Conservation (phyloP, 108 stramenopile species). For the Nitzschia palea region DNA sequence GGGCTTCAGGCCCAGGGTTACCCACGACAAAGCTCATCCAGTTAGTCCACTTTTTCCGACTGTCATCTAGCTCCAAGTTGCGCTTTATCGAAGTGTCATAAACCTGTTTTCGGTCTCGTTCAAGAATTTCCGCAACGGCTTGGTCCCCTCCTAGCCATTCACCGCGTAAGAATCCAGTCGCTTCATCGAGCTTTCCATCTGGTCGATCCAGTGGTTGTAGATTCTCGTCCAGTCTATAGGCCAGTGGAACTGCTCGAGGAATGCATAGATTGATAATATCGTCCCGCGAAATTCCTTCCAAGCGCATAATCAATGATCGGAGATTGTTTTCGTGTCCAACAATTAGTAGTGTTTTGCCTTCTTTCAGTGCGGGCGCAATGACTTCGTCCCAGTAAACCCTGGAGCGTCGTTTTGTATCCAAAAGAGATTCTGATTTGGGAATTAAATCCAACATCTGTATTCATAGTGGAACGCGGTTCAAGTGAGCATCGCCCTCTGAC, state of each 20-base stretch:
- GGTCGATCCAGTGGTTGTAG: slow-evolving; percentile 73
- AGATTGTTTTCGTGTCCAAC: slow-evolving; percentile 98
- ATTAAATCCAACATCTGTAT: slow-evolving; percentile 61
- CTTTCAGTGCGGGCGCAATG: slow-evolving; percentile 76
- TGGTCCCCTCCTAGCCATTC: slow-evolving; percentile 82
- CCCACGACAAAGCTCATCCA: slow-evolving; percentile 51
- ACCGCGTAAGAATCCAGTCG: slow-evolving; percentile 78
- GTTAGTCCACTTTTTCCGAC: slow-evolving; percentile 53
- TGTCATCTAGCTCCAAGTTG: slow-evolving; percentile 63
- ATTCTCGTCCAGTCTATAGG: slow-evolving; percentile 81
- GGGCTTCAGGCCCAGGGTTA: slow-evolving; percentile 18
- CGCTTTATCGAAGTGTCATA: slow-evolving; percentile 70
- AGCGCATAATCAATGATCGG: slow-evolving; percentile 90
- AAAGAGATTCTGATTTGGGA: slow-evolving; percentile 77
- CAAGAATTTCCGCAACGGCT: slow-evolving; percentile 70
- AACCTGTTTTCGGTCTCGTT: slow-evolving; percentile 77
- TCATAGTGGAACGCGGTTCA: background rate
- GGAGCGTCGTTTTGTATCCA: slow-evolving; percentile 83
- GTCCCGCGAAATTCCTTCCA: slow-evolving; percentile 87
- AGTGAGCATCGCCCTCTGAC: too few relatives aligned
- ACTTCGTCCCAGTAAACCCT: slow-evolving; percentile 88
- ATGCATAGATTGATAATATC: slow-evolving; percentile 91
- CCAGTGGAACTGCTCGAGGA: slow-evolving; percentile 91
- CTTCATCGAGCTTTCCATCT: slow-evolving; percentile 75
- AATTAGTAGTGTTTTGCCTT: slow-evolving; percentile 89